Base-by-base conservation (phyloP, 345 rosid species). In the Melastoma malabathricum region DNA sequence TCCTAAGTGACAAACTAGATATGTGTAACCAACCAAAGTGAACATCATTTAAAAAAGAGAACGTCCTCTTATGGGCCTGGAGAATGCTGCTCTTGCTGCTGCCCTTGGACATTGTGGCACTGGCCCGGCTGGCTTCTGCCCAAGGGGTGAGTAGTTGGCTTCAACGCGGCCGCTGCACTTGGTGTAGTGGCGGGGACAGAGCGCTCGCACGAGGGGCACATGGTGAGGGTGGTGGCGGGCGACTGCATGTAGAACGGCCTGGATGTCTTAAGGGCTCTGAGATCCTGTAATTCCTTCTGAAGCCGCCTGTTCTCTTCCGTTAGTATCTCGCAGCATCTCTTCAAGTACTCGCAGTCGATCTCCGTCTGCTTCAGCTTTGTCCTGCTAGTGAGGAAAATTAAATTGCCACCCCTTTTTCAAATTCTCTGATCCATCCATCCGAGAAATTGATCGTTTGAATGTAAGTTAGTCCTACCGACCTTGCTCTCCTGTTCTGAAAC, bases 401-500 rank as follows among this genome's bases (percentile, higher is more conserved):
- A 22, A 52, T 16, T 2, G 10, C 15, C 15, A 12, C 6, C n/a
- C 12, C 27, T 38, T 5, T 8, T 18, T 31, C 10, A 31, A 29
- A 31, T 22, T 41, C 13, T 25, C 15, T 1, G 19, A 34, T 39
- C 23, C 1, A 51, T n/a, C 55, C 6, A 16, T 16, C 19, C 1
- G 15, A 15, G 22, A 15, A 51, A 50, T 15, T 2, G n/a, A 12
- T 3, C 10, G 23, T 15, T 31, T 34, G 14, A 16, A 29, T 20
- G 29, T 51, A 10, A 16, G 0, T 18, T 17, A 22, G 19, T 10
- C 10, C 3, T 2, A 5, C 15, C 15, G 64, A 90, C 98, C 98
- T 80, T 51, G 98, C 98, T 73, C 98, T 75, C 65, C 98, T 72
- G 70, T 86, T 90, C 52, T 90, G 98, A 67, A 90, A 90, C 98